These are phyloP conservation scores for Fusarium oligoseptatum DNA, from an alignment of 2,329 filamentous ascomycete species.

Conservation along the genomic window DNA sequence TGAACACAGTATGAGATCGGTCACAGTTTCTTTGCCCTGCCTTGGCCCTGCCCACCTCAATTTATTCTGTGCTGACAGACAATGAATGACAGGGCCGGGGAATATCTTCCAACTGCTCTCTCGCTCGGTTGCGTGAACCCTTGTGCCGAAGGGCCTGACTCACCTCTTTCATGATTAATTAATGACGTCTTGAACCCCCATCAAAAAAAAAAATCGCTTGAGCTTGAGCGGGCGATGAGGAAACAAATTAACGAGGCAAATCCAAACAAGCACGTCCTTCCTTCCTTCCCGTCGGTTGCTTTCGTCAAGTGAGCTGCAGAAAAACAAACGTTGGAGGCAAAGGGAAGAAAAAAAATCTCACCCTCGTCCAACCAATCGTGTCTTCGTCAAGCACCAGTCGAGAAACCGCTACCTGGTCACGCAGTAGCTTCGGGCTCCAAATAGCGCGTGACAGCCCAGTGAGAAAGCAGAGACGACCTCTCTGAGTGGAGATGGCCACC, in stretches of 20 bases:
- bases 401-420: slow-evolving; percentile 39
- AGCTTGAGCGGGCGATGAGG: slow-evolving; percentile 19
- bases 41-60: not conserved
- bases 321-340: slow-evolving; percentile 13
- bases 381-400: slow-evolving; percentile 4
- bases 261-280: not conserved
- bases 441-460: slow-evolving; percentile 45
- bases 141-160: slow-evolving; percentile 25
- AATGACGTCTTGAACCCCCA: slow-evolving; percentile 35
- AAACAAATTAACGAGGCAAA: slow-evolving; percentile 20
- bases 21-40: not conserved
- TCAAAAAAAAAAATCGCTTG: slow-evolving; percentile 6
- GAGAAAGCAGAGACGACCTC: slow-evolving; percentile 36
- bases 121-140: slow-evolving; percentile 33
- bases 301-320: slow-evolving; percentile 8
- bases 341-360: slow-evolving; percentile 1
- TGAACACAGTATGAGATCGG: slow-evolving; percentile 43
- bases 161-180: slow-evolving; percentile 23
- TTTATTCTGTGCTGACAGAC: not conserved
- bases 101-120: slow-evolving; percentile 23
- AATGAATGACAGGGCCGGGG: slow-evolving; percentile 17
- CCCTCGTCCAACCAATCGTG: slow-evolving; percentile 32
- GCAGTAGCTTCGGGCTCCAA: slow-evolving; percentile 40
- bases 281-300: not conserved
- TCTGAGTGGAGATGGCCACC: slow-evolving; percentile 33